A percentile compares a stretch with the other conserved stretches of the same genome.
Evolutionary conservation across 2,329 filamentous ascomycete genomes (phyloP).

Genomic region (Aspergillus sojae): DNA sequence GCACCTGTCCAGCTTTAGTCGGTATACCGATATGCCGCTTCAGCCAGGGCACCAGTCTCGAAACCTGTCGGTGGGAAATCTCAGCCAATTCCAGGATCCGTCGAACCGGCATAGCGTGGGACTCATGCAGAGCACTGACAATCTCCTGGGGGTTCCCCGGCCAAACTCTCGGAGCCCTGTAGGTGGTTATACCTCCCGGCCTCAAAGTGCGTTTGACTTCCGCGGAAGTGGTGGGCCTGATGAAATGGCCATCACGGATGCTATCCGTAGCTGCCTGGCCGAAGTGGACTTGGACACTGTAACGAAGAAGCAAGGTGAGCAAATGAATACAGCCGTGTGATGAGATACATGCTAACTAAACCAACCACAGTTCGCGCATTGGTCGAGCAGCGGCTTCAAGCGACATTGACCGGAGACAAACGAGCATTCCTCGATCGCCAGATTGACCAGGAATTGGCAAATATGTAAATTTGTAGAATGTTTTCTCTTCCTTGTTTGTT

Average conservation of each 20-base stretch:
- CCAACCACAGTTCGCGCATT: slow-evolving; percentile 67
- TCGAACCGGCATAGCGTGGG: slow-evolving; percentile 47
- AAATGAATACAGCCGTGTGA: not conserved
- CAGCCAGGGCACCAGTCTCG: slow-evolving; percentile 45
- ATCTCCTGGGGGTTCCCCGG: slow-evolving; percentile 43
- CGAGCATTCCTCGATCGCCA: slow-evolving; percentile 86
- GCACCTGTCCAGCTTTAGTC: slow-evolving; percentile 69
- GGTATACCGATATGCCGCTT: slow-evolving; percentile 65
- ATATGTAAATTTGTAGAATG: slow-evolving; percentile 66
- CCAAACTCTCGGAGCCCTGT: slow-evolving; percentile 52
- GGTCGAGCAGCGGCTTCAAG: slow-evolving; percentile 91
- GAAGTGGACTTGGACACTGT: slow-evolving; percentile 96
- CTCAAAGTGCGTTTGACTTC: slow-evolving; percentile 61
- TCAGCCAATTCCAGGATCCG: slow-evolving; percentile 49
- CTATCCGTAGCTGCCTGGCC: slow-evolving; percentile 76
- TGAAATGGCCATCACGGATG: slow-evolving; percentile 78
- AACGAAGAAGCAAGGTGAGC: slow-evolving; percentile 87
- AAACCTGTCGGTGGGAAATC: slow-evolving; percentile 63
- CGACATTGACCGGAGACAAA: slow-evolving; percentile 82
- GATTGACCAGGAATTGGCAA: slow-evolving; percentile 91
- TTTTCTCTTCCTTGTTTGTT: not conserved
- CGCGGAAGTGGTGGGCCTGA: slow-evolving; percentile 66
- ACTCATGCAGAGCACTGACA: slow-evolving; percentile 48
- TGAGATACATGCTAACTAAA: slow-evolving; percentile 4
- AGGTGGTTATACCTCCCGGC: slow-evolving; percentile 51